Conservation (phyloP, 2,329 filamentous ascomycete species). For the Colletotrichum lini region DNA sequence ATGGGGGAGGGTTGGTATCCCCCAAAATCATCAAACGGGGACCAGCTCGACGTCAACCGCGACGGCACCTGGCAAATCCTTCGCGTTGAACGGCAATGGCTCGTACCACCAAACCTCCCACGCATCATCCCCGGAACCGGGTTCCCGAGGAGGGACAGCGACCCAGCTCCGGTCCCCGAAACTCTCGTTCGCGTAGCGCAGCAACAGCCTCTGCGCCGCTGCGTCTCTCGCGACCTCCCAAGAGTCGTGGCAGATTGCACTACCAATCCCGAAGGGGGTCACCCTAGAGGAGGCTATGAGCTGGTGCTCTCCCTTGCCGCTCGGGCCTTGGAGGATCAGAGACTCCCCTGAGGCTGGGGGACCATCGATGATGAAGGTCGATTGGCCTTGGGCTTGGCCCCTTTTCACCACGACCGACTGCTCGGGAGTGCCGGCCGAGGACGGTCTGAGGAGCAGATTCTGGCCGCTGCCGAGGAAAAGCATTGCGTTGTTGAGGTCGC, state of each 20-base stretch:
- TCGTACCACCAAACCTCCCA: constrained; percentile 16
- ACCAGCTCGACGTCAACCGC: constrained; percentile 5
- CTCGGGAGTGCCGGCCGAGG: background rate
- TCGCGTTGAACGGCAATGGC: background rate
- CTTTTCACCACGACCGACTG: constrained; percentile 3
- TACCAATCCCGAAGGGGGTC: background rate
- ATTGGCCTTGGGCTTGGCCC: background rate
- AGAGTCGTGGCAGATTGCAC: constrained; percentile 5
- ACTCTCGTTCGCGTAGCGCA: constrained; percentile 2
- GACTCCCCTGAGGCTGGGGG: background rate
- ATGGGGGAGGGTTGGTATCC: no score
- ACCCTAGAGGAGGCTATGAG: background rate
- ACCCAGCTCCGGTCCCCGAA: constrained; percentile 1
- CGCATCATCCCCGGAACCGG: background rate
- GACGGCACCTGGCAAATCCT: background rate
- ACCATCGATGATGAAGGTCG: background rate
- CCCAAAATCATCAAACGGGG: background rate
- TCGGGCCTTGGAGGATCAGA: constrained; percentile 3
- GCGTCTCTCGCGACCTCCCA: constrained; percentile 3
- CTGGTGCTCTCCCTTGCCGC: constrained; percentile 15
- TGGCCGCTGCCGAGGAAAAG: background rate
- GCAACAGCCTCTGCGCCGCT: background rate
- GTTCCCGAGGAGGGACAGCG: background rate
- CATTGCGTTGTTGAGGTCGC: background rate
- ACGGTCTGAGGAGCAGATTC: background rate